A percentile compares a stretch with the other conserved stretches of the same genome.
Evolutionary conservation across 1,284 basidiomycete species (phyloP).

Genomic region (Cryptococcus sp.): DNA sequence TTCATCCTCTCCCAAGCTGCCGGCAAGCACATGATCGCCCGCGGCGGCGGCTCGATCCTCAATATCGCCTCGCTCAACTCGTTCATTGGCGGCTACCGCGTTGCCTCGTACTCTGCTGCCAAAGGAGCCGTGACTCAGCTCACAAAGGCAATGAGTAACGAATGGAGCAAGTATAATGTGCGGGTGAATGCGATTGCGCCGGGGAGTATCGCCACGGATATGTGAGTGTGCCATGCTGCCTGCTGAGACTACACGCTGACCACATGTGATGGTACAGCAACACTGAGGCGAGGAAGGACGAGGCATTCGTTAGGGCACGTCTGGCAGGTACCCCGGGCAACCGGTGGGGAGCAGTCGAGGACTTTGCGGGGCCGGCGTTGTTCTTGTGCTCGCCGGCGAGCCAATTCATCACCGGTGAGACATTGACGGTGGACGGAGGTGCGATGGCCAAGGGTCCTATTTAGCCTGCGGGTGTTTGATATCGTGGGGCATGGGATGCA

Average conservation of each 20-base stretch:
- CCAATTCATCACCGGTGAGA: constrained; percentile 83
- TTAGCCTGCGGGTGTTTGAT: neutral
- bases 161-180: constrained; percentile 71
- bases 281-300: constrained; percentile 18
- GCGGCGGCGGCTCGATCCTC: constrained; percentile 35
- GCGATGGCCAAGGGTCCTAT: constrained; percentile 25
- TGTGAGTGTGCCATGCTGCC: constrained; percentile 38
- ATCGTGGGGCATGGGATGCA: neutral
- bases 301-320: constrained; percentile 12
- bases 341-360: constrained; percentile 75
- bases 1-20: constrained; percentile 35
- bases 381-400: constrained; percentile 79
- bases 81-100: constrained; percentile 53
- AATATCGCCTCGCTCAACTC: constrained; percentile 41
- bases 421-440: constrained; percentile 24
- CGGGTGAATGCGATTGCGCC: constrained; percentile 82
- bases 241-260: too few relatives aligned
- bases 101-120: constrained; percentile 65
- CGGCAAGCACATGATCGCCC: constrained; percentile 37
- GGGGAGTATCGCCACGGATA: constrained; percentile 79
- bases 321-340: constrained; percentile 66
- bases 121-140: constrained; percentile 60
- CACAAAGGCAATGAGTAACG: constrained; percentile 70
- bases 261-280: constrained; percentile 6
- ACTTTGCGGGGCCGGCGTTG: constrained; percentile 79